These are phyloP conservation scores for Ascosphaera pollenicola DNA, from an alignment of 2,329 filamentous ascomycete genomes.

Conservation along the genomic window DNA sequence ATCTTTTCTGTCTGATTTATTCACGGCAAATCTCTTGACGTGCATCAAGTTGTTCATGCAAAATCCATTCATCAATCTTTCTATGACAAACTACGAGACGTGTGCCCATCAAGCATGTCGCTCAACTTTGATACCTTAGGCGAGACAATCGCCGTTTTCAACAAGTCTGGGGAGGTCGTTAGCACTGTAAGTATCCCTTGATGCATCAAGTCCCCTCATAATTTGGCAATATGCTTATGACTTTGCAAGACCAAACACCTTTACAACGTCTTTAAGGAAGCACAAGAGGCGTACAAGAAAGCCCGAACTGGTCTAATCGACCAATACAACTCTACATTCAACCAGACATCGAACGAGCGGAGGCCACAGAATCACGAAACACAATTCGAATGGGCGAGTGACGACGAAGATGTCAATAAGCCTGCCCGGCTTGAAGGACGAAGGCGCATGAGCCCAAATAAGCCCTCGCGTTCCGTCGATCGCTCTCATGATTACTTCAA, in stretches of 20 bases:
- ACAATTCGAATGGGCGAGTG: constrained; percentile 3
- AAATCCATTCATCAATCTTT: too few species aligned
- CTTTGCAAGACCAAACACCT: constrained; percentile 61
- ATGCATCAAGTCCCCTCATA: too few species aligned
- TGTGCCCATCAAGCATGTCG: not conserved
- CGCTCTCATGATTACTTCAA: not conserved
- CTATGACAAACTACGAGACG: too few species aligned
- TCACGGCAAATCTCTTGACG: too few species aligned
- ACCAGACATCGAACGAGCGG: constrained; percentile 9
- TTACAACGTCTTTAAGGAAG: constrained; percentile 77
- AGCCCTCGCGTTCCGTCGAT: not conserved
- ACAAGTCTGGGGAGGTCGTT: constrained; percentile 77
- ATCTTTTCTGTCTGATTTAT: too few species aligned
- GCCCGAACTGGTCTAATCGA: not conserved
- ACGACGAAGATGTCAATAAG: not conserved
- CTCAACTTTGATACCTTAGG: constrained; percentile 19
- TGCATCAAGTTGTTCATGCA: too few species aligned
- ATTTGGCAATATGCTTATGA: too few species aligned
- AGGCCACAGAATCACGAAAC: constrained; percentile 11
- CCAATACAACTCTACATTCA: constrained; percentile 1
- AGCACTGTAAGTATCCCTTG: constrained; percentile 49
- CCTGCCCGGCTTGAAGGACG: not conserved
- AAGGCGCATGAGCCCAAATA: not conserved
- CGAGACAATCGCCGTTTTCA: constrained; percentile 74
- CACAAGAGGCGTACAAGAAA: constrained; percentile 50